A percentile compares a stretch with the other conserved stretches of the same genome.
These are phyloP conservation scores for Cardiospermum halicacabum DNA, from an alignment of 345 rosid genomes.

Conservation along the genomic window DNA sequence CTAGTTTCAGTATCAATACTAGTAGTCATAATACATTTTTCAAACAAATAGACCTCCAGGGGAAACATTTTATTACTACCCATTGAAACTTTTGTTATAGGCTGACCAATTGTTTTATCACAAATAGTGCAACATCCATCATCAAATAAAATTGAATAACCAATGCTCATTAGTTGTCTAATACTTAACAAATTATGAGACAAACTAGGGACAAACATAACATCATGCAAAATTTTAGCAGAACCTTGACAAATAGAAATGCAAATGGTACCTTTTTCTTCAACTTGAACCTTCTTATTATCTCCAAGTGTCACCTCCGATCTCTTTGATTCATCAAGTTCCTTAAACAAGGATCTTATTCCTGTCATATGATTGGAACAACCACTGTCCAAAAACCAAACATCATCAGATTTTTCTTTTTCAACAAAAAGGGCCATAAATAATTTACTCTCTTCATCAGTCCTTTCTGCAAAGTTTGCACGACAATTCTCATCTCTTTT, in stretches of 20 bases:
- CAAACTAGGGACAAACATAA: not conserved
- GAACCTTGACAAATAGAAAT: not conserved
- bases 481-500: not conserved
- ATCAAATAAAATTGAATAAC: no score
- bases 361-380: no score
- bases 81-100: not conserved
- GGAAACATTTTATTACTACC: constrained; percentile 6
- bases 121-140: not conserved
- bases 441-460: not conserved
- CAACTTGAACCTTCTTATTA: no score
- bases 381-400: not conserved
- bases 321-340: no score
- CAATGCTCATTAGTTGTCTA: no score
- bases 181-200: not conserved
- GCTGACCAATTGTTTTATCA: not conserved
- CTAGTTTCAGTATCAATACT: not conserved
- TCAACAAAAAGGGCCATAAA: not conserved
- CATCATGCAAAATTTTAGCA: not conserved
- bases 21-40: not conserved
- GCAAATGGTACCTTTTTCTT: not conserved
- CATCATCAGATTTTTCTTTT: not conserved
- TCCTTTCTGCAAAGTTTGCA: not conserved
- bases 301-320: no score
- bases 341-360: no score
- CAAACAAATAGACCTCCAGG: constrained; percentile 2